Conservation (phyloP, 441 rosid species). For the Pelargonium myrrhifolium region DNA sequence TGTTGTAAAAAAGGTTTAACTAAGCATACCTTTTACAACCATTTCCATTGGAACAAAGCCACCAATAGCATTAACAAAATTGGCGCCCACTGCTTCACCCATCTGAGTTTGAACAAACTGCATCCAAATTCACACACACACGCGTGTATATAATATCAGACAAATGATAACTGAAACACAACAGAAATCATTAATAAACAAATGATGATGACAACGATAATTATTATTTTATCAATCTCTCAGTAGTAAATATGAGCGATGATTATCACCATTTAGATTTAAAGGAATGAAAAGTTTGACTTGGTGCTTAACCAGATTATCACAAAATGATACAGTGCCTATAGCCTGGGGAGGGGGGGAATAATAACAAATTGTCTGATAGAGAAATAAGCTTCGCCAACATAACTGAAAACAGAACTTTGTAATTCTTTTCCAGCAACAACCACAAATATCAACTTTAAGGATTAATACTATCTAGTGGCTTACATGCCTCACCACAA, state of each 20-base stretch:
- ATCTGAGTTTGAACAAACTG: conserved; percentile 80
- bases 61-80: conserved; percentile 39
- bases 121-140: conserved; percentile 22
- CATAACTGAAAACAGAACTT: conserved; percentile 3
- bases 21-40: conserved; percentile 63
- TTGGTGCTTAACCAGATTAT: not conserved
- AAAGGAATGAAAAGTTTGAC: not conserved
- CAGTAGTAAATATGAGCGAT: no score
- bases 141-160: not conserved
- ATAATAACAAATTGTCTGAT: not conserved
- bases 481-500: not conserved
- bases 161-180: conserved; percentile 1
- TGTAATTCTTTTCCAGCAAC: not conserved
- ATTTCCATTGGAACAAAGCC: conserved; percentile 76
- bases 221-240: not conserved
- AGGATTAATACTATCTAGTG: not conserved
- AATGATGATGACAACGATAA: not conserved
- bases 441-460: not conserved
- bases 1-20: not conserved
- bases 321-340: not conserved
- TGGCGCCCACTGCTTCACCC: conserved; percentile 25
- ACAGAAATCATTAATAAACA: not conserved
- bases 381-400: not conserved
- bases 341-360: no score
- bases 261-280: not conserved